Evolutionary conservation across 2,329 filamentous ascomycete species (phyloP), one percentile per base, ranked within the genome.

Genomic region (Claviceps spartinae): DNA sequence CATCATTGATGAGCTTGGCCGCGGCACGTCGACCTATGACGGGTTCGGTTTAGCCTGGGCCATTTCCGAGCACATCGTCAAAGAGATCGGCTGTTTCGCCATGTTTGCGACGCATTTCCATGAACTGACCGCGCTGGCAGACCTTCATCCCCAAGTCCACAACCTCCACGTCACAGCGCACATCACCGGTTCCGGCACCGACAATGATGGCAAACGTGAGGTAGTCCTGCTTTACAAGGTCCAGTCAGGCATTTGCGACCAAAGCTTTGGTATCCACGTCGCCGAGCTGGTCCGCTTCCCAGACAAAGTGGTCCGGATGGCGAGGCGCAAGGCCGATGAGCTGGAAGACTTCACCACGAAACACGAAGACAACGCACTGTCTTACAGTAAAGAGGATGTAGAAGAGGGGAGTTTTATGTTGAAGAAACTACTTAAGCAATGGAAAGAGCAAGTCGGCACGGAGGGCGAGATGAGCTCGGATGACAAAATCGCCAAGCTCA

Each of bases 41-140:
- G 93, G 93, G 8, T 98, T 98, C 61, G 93, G 94, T 40, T 80
- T 98, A n/a, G 93, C 94, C 0, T 98, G 93, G 93, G 93, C 93
- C 49, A 98, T 98, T 56, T 95, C 88, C 0, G 93, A 98, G 69
- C 89, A 98, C 69, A 97, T 98, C 57, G 79, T 98, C 63, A 88
- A 85, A 54, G 89, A 97, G 64, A 97, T 98, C 54, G 85, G 88
- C 51, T 95, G 90, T 60, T 96, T 88, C 62, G 86, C 88, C 53
- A 83, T 96, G 68, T 98, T 98, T 64, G 93, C 94, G 5, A 98
- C 93, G 1, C 93, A 98, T 66, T 98, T 98, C 72, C 94, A 98
- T 72, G 93, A 98, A 67, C 76, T 98, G 48, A 98, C 93, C 0
- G 90, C 91, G 1, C 75, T 98, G 24, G 86, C 85, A 3, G 88